Evolutionary conservation across 805 yeast species (phyloP).

Genomic region (Kluyveromyces nonfermentans): DNA sequence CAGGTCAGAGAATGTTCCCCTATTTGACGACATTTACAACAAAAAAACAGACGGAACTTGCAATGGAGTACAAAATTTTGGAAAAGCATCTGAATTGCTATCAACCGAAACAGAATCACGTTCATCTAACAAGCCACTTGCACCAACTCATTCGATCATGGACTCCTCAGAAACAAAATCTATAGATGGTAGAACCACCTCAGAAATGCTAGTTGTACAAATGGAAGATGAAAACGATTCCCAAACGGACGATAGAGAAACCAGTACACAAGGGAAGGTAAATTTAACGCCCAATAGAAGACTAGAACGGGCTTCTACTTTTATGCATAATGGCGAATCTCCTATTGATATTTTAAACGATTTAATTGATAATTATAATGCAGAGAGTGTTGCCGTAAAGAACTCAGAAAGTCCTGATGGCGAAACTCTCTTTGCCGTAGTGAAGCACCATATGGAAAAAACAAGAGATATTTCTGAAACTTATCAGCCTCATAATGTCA

Average conservation of each 20-base stretch:
- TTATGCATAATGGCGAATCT: not conserved
- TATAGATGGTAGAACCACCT: too few relatives aligned
- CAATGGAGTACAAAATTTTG: too few relatives aligned
- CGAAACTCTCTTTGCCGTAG: conserved; percentile 6
- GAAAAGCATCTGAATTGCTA: too few relatives aligned
- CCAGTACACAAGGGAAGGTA: not conserved
- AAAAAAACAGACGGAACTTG: too few relatives aligned
- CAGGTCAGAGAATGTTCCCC: too few relatives aligned
- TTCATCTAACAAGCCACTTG: too few relatives aligned
- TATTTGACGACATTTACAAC: too few relatives aligned
- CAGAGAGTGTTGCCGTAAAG: conserved; percentile 4
- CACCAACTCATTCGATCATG: too few relatives aligned
- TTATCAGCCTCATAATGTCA: too few relatives aligned
- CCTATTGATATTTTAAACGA: conserved; percentile 8
- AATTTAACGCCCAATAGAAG: not conserved
- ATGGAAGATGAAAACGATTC: not conserved
- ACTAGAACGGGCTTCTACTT: conserved; percentile 1
- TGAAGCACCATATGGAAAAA: conserved; percentile 3
- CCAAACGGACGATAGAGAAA: not conserved
- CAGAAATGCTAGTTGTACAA: too few relatives aligned
- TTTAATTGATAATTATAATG: conserved; percentile 7
- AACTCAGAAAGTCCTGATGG: conserved; percentile 3
- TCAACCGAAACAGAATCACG: too few relatives aligned
- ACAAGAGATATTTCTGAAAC: not conserved
- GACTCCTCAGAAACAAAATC: too few relatives aligned